Percentiles rank a stretch among this genome's conserved stretches.
Conservation (phyloP, 1,284 basidiomycete genomes). For the Exobasidium cylindrosporum region DNA sequence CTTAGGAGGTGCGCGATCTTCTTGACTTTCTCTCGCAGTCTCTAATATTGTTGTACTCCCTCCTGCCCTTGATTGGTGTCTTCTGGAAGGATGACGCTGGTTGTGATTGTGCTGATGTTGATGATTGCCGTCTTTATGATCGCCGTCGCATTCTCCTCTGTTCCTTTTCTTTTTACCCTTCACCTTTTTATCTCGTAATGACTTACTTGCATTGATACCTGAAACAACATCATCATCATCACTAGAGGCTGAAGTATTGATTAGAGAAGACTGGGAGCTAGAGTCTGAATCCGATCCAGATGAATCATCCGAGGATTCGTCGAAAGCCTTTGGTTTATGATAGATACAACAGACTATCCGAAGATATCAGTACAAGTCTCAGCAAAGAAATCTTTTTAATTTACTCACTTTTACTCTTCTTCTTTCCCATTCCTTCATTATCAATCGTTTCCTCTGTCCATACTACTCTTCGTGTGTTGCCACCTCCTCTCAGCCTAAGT, state of each 20-base stretch:
- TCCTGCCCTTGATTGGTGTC: background rate
- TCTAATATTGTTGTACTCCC: background rate
- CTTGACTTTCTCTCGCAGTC: background rate
- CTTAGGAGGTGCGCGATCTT: background rate
- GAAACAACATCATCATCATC: background rate
- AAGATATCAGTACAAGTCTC: background rate
- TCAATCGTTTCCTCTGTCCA: conserved; percentile 50
- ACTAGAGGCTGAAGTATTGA: conserved; percentile 1
- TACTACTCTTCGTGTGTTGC: conserved; percentile 26
- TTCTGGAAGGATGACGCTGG: too few species aligned
- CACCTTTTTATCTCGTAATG: background rate
- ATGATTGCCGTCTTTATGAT: background rate
- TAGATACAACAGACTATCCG: conserved; percentile 51
- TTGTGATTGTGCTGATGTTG: too few species aligned
- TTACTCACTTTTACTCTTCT: conserved; percentile 48
- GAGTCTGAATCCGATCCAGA: conserved; percentile 8
- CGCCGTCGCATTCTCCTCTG: background rate
- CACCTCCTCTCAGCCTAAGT: conserved; percentile 12
- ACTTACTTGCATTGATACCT: conserved; percentile 11
- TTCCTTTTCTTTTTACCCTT: conserved; percentile 1
- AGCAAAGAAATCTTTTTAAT: background rate
- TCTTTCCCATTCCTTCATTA: conserved; percentile 45
- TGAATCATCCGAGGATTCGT: conserved; percentile 30
- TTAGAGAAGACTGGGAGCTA: background rate
- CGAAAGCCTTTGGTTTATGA: conserved; percentile 49